phyloP scores from a whole-genome alignment of 768 basidiomycete genomes.

The Suillus plorans region DNA sequence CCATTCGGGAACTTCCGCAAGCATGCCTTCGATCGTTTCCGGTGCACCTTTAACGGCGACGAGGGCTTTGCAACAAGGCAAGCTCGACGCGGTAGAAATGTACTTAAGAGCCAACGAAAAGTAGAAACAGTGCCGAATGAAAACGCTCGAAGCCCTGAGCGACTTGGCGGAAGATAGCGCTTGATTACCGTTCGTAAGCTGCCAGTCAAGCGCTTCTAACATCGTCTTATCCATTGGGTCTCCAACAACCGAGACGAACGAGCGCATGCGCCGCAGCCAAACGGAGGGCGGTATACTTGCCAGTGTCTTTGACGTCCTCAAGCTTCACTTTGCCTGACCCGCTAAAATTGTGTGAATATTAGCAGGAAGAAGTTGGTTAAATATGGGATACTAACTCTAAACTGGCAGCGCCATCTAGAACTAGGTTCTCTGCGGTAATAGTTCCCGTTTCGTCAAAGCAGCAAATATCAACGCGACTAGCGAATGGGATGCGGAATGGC shows the following conservation, averaged over 20 bases:
- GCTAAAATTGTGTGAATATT: conserved; percentile 37
- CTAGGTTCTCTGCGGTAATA: conserved; percentile 93
- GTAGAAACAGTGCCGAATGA: conserved; percentile 92
- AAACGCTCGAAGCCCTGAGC: conserved; percentile 58
- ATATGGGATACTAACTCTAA: conserved; percentile 64
- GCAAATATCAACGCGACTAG: conserved; percentile 95
- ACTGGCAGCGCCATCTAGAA: conserved; percentile 91
- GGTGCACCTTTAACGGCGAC: conserved; percentile 94
- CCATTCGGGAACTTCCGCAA: conserved; percentile 62
- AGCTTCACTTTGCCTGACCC: conserved; percentile 60
- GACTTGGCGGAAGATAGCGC: conserved; percentile 52
- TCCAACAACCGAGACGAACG: conserved; percentile 89
- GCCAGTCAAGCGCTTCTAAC: conserved; percentile 88
- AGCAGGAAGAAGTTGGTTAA: not conserved
- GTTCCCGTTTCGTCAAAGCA: conserved; percentile 99
- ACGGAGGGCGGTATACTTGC: conserved; percentile 77
- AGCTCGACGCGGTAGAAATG: conserved; percentile 87
- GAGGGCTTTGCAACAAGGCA: conserved; percentile 59
- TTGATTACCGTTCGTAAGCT: conserved; percentile 71
- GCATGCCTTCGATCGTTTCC: conserved; percentile 92
- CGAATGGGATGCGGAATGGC: conserved; percentile 95
- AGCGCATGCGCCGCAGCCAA: conserved; percentile 95
- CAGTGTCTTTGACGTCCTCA: conserved; percentile 74
- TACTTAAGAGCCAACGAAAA: conserved; percentile 97
- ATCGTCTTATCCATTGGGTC: conserved; percentile 99